phyloP scores from a whole-genome alignment of 371 early-diverging fungal genomes.

The Lichtheimia ramosa region DNA sequence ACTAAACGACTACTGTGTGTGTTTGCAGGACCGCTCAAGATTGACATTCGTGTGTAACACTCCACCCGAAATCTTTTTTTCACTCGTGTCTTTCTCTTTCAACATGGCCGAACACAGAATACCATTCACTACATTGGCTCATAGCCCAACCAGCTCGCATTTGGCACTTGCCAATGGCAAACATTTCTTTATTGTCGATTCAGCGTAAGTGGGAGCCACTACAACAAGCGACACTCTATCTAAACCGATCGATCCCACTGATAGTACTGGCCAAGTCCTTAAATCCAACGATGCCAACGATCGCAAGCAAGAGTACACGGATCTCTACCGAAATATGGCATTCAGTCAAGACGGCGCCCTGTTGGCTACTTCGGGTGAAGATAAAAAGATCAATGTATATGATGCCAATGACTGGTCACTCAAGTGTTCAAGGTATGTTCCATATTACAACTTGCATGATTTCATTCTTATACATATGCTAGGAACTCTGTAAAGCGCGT shows the following conservation, averaged over 20 bases:
- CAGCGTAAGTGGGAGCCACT: slow-evolving; percentile 36
- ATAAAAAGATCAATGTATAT: slow-evolving; percentile 74
- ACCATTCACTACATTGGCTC: slow-evolving; percentile 55
- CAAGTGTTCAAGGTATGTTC: slow-evolving; percentile 45
- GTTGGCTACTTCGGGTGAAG: slow-evolving; percentile 69
- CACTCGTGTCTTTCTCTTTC: no score
- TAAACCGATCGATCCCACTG: no score
- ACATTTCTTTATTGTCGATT: slow-evolving; percentile 56
- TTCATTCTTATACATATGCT: slow-evolving; percentile 1
- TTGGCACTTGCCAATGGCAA: slow-evolving; percentile 62
- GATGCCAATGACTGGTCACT: slow-evolving; percentile 62
- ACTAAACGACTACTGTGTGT: no score
- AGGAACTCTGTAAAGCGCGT: slow-evolving; percentile 66
- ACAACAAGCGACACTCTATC: neutral
- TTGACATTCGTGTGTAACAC: no score
- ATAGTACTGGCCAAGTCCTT: slow-evolving; percentile 45
- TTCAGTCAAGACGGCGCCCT: slow-evolving; percentile 61
- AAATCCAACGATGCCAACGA: slow-evolving; percentile 30
- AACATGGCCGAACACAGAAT: slow-evolving; percentile 12
- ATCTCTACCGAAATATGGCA: slow-evolving; percentile 54
- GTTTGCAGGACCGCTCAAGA: no score
- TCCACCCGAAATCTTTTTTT: no score
- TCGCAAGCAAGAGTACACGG: slow-evolving; percentile 36
- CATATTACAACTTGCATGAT: neutral
- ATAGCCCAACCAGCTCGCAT: slow-evolving; percentile 50